phyloP scores from a whole-genome alignment of 805 yeast genomes.

The Yarrowia sp. region DNA sequence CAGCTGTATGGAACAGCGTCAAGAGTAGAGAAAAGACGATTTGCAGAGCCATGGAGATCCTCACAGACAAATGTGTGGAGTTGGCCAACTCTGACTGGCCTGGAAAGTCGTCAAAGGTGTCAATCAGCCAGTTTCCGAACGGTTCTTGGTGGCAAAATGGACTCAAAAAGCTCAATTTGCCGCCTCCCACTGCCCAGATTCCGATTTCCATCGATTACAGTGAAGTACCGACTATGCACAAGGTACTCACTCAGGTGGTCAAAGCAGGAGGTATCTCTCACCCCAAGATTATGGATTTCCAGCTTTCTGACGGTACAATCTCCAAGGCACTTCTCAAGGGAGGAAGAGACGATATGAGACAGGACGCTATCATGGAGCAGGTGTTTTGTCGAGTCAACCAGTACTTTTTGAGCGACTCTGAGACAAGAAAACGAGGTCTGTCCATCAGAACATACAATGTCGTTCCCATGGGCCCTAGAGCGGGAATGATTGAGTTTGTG shows the following conservation, averaged over 20 bases:
- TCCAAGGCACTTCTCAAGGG: slow-evolving; percentile 76
- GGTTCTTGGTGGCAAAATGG: slow-evolving; percentile 30
- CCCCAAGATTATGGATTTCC: slow-evolving; percentile 76
- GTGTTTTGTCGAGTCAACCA: slow-evolving; percentile 86
- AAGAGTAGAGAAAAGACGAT: not conserved
- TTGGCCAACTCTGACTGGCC: slow-evolving; percentile 22
- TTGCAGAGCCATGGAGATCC: slow-evolving; percentile 9
- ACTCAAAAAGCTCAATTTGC: slow-evolving; percentile 51
- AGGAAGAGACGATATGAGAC: slow-evolving; percentile 89
- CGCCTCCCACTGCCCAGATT: slow-evolving; percentile 69
- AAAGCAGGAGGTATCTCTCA: slow-evolving; percentile 89
- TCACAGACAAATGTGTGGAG: slow-evolving; percentile 33
- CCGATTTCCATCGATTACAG: slow-evolving; percentile 51
- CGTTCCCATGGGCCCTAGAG: slow-evolving; percentile 83
- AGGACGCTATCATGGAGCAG: slow-evolving; percentile 97
- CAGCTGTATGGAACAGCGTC: slow-evolving; percentile 1
- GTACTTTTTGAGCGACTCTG: slow-evolving; percentile 62
- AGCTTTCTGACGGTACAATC: slow-evolving; percentile 62
- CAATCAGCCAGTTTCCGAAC: slow-evolving; percentile 7
- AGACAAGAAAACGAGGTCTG: slow-evolving; percentile 63
- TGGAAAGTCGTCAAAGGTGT: not conserved
- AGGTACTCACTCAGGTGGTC: slow-evolving; percentile 56
- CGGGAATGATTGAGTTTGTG: slow-evolving; percentile 92
- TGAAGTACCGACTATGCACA: slow-evolving; percentile 56
- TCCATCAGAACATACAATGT: slow-evolving; percentile 85